These are phyloP conservation scores for Penicillium dipodomyicola DNA, from an alignment of 495 filamentous ascomycete species.

Conservation along the genomic window DNA sequence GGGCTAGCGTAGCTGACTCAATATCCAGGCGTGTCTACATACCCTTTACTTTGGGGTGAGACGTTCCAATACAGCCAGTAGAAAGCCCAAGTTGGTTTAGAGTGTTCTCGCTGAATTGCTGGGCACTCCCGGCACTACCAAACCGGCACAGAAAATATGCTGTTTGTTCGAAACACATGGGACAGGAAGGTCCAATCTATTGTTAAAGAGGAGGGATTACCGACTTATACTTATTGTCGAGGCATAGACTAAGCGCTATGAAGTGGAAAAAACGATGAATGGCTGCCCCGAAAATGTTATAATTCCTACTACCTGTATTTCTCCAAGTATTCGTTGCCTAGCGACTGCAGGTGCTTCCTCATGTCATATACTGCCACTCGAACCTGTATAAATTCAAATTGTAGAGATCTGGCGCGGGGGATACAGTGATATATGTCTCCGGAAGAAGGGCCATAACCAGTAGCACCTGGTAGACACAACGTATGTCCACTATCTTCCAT, in stretches of 20 bases:
- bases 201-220: too few species aligned
- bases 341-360: neutral
- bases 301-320: neutral
- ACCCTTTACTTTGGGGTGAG: too few species aligned
- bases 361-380: neutral
- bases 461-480: neutral
- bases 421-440: neutral
- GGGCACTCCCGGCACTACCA: too few species aligned
- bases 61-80: too few species aligned
- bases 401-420: neutral
- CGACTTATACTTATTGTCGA: too few species aligned
- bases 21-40: neutral
- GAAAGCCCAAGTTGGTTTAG: too few species aligned
- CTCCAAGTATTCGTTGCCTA: neutral
- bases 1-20: neutral
- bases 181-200: too few species aligned
- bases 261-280: too few species aligned
- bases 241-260: too few species aligned
- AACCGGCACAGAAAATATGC: too few species aligned
- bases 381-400: neutral
- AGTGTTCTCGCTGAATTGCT: too few species aligned
- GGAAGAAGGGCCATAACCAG: neutral
- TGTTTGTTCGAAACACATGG: too few species aligned
- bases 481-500: neutral
- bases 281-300: neutral